Base-by-base conservation (phyloP, 495 filamentous ascomycete species). In the Aspergillus biplanus region DNA sequence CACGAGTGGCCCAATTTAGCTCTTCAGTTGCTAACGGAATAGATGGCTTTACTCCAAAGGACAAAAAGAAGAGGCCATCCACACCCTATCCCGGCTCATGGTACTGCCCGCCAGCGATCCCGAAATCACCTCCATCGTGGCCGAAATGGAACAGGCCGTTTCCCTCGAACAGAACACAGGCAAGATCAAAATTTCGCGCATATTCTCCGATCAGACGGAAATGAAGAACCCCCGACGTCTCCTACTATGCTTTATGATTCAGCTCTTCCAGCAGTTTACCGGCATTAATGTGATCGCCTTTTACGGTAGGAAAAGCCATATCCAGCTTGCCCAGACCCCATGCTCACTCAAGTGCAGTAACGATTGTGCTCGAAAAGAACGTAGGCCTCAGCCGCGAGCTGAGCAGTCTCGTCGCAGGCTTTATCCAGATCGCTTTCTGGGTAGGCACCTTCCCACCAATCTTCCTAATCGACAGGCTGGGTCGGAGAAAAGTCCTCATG, bases 371-470 rank as follows among this genome's bases (percentile, higher is more conserved):
- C 21, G 59, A 62, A n/a, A 56, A 15, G 8, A 62, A 62, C 32
- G 58, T 74, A 32, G 70, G 71, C n/a, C 56, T 74, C 42, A 58
- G 31, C 16, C 44, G 58, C 8, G 58, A 70, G 15, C 32, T 65
- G 27, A 62, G 65, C 42, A 67, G 61, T 33, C 60, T 85, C 57
- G 75, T 78, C 37, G 80, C 83, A 61, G 74, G 67, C 64, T 83
- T 78, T 64, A 67, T 83, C 61, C 69, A 80, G 34, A 67, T 85
- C 49, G 65, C 80, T 33, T 85, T 85, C 39, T 62, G 59, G 59
- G n/a, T 48, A 8, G 52, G 59, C 72, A 59, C 67, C 15, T 63
- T 62, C 18, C 63, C 61, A 7, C 59, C 67, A 3, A 65, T 63
- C 18, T 65, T 60, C 34, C 16, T 66, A 11, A 75, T 84, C 39